A percentile compares a stretch with the other conserved stretches of the same genome.
These are phyloP conservation scores for Heimioporus punctisporus DNA, from an alignment of 1,284 basidiomycete species.

Conservation along the genomic window DNA sequence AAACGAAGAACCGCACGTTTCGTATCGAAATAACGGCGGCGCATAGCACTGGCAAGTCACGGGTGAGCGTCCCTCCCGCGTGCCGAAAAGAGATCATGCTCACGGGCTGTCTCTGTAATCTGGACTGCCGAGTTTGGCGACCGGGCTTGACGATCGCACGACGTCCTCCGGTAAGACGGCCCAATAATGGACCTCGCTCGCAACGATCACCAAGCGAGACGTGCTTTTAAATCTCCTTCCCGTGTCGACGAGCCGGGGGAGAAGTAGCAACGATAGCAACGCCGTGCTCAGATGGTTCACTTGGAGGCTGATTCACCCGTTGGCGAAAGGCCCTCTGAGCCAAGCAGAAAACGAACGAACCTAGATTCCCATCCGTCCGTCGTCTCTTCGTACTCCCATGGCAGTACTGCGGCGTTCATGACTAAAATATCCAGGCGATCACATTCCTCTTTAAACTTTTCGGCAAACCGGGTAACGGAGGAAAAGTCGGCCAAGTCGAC, in stretches of 20 bases:
- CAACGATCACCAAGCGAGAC: slow-evolving; percentile 18
- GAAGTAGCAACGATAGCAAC: slow-evolving; percentile 16
- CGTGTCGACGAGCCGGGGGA: slow-evolving; percentile 16
- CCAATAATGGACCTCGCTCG: slow-evolving; percentile 29
- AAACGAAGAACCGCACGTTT: slow-evolving; percentile 14
- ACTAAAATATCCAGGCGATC: slow-evolving; percentile 18
- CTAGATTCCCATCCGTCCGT: slow-evolving; percentile 20
- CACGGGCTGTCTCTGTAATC: slow-evolving; percentile 32
- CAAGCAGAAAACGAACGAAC: background rate
- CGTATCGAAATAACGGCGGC: slow-evolving; percentile 12
- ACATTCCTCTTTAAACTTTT: slow-evolving; percentile 10
- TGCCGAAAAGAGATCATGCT: slow-evolving; percentile 1
- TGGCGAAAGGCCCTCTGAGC: background rate
- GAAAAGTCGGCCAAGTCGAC: slow-evolving; percentile 21
- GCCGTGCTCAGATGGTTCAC: slow-evolving; percentile 24
- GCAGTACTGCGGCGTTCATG: slow-evolving; percentile 20
- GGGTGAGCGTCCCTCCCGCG: too few relatives aligned
- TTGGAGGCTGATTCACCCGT: slow-evolving; percentile 15
- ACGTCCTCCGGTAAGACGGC: slow-evolving; percentile 23
- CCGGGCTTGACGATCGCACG: slow-evolving; percentile 27
- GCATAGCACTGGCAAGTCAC: slow-evolving; percentile 15
- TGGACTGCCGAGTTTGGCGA: slow-evolving; percentile 32
- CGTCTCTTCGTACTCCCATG: slow-evolving; percentile 3
- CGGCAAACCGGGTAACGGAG: slow-evolving; percentile 16
- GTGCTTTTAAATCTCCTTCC: slow-evolving; percentile 13